phyloP scores from a whole-genome alignment of 305 asterid genomes.

The Solanum hybrid region DNA sequence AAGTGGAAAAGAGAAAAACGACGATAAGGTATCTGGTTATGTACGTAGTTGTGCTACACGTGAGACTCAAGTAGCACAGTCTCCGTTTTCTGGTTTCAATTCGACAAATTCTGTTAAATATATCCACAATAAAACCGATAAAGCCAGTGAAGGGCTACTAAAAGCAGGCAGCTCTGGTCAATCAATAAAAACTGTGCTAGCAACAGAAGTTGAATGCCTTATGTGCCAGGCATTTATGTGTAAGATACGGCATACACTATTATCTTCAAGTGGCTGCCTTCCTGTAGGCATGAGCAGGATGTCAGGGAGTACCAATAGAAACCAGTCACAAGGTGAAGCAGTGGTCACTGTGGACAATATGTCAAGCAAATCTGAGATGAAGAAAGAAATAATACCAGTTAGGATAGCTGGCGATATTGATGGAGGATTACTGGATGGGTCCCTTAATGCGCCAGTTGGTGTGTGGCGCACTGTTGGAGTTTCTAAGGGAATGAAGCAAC shows the following conservation, averaged over 20 bases:
- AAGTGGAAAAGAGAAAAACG: conserved; percentile 39
- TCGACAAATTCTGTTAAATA: conserved; percentile 42
- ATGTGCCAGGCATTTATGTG: conserved; percentile 94
- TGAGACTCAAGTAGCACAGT: conserved; percentile 36
- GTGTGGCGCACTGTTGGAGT: conserved; percentile 94
- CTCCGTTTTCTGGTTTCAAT: conserved; percentile 42
- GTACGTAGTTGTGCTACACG: conserved; percentile 30
- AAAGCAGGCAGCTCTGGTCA: conserved; percentile 48
- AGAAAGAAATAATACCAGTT: conserved; percentile 77
- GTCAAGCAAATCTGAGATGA: conserved; percentile 61
- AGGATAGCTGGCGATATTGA: conserved; percentile 96
- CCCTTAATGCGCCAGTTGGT: conserved; percentile 83
- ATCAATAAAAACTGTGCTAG: conserved; percentile 62
- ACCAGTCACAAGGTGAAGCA: conserved; percentile 60
- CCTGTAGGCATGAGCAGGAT: conserved; percentile 51
- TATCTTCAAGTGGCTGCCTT: conserved; percentile 42
- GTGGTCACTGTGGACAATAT: conserved; percentile 50
- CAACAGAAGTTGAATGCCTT: conserved; percentile 87
- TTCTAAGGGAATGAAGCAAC: conserved; percentile 62
- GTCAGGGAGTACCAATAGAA: conserved; percentile 44
- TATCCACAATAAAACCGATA: conserved; percentile 28
- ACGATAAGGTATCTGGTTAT: conserved; percentile 29
- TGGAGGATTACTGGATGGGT: conserved; percentile 73
- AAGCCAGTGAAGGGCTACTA: conserved; percentile 38
- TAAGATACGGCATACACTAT: conserved; percentile 67